Evolutionary conservation across 2,329 filamentous ascomycete genomes (phyloP), one percentile per base, ranked within the genome.

Genomic region (Fusarium goolgardi): DNA sequence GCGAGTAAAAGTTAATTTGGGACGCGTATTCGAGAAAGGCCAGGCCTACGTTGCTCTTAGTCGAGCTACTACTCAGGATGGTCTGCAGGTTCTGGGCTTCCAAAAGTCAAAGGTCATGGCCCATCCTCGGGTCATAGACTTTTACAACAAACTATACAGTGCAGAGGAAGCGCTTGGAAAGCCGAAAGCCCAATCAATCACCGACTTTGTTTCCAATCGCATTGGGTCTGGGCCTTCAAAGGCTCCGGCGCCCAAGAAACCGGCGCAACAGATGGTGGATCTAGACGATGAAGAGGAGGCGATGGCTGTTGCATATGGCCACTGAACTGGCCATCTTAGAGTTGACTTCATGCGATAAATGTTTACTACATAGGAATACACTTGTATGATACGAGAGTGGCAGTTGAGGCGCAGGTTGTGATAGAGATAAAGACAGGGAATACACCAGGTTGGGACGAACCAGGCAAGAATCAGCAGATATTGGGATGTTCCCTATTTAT

Each of bases 31-130:
- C 73, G 96, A 99, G 77, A 97, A 97, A 78, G 96, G 96, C 0
- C 96, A 99, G 78, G 96, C 96, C 8, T 99, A 99, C 75, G 96
- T 99, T 52, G 96, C 96, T 52, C 87, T 99, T 16, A 97, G 93
- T 82, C 92, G 96, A 79, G 96, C 96, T 16, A 97, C 93, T 2
- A 92, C 86, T 60, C 94, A 97, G 81, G 86, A 88, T 20, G 96
- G 96, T 1, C 81, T 99, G 21, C 93, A 97, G 75, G 94, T 99
- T 15, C 79, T 95, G 49, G 86, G 93, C 35, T 99, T 99, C 73
- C 92, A 97, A 73, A 91, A 93, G 70, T 86, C 82, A 64, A 98
- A 96, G 79, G 95, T 99, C 27, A 94, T 97, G 89, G 96, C 96
- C 4, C 96, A 99, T 76, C 90, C 93, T 2, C 89, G 89, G 72